phyloP scores from a whole-genome alignment of 2,329 filamentous ascomycete genomes.

The Clonostachys rhizophaga region DNA sequence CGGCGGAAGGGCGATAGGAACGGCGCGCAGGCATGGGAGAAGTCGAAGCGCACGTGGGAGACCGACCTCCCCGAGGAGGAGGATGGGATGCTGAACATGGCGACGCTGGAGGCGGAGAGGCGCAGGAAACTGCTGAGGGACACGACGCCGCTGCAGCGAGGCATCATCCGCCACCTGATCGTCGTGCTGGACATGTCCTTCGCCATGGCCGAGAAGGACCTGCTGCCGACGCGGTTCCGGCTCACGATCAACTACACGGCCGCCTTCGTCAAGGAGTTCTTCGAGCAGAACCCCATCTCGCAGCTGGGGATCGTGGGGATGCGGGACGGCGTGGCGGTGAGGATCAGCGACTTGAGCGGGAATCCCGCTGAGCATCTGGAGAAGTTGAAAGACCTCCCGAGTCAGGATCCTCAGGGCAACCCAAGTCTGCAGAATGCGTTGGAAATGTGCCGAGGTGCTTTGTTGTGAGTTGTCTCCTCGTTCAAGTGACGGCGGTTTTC shows the following conservation, averaged over 20 bases:
- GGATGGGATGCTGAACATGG: constrained; percentile 74
- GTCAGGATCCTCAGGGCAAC: constrained; percentile 66
- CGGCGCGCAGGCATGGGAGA: constrained; percentile 57
- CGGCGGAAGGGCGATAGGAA: constrained; percentile 24
- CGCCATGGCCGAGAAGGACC: constrained; percentile 92
- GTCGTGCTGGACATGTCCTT: constrained; percentile 88
- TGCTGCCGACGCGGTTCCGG: constrained; percentile 82
- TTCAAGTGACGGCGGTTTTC: not conserved
- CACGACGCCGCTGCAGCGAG: constrained; percentile 90
- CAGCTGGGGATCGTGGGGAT: constrained; percentile 91
- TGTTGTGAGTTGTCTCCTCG: constrained; percentile 57
- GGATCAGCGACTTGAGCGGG: constrained; percentile 84
- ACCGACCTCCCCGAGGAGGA: constrained; percentile 64
- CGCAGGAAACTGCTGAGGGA: constrained; percentile 78
- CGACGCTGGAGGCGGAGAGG: constrained; percentile 79
- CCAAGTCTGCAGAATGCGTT: constrained; percentile 90
- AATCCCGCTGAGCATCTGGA: constrained; percentile 87
- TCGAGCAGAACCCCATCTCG: constrained; percentile 97
- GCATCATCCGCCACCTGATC: constrained; percentile 95
- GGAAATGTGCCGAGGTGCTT: constrained; percentile 85
- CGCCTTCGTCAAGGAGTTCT: constrained; percentile 90
- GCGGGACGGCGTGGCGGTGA: constrained; percentile 82
- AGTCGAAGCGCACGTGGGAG: constrained; percentile 66
- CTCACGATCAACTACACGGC: constrained; percentile 78
- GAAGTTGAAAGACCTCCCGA: constrained; percentile 63